Conservation (phyloP, 176 grass and related monocot species). For the Poa pratensis region DNA sequence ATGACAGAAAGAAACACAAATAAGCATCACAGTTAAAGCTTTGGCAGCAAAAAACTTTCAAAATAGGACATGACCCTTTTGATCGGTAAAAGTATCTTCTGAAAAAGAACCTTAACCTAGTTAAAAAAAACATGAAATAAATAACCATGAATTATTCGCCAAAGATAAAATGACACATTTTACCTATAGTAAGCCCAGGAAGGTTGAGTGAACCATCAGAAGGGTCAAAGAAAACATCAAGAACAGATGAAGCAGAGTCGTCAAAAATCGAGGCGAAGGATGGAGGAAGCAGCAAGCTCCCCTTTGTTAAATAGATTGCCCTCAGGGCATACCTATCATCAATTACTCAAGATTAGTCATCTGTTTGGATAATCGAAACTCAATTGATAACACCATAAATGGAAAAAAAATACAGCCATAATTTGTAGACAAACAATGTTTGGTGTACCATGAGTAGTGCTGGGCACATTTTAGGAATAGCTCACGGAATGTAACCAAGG, state of each 20-base stretch:
- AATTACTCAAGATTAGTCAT: constrained; percentile 39
- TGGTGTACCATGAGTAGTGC: constrained; percentile 78
- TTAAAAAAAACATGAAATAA: constrained; percentile 21
- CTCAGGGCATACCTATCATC: constrained; percentile 76
- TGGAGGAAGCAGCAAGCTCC: constrained; percentile 83
- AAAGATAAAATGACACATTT: constrained; percentile 27
- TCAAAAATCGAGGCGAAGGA: constrained; percentile 92
- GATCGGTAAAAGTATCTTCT: constrained; percentile 25
- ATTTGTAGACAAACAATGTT: constrained; percentile 24
- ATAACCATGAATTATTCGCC: background rate
- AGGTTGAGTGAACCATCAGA: constrained; percentile 79
- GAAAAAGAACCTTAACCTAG: constrained; percentile 20
- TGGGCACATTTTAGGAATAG: constrained; percentile 86
- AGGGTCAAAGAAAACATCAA: constrained; percentile 97
- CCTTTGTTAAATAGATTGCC: constrained; percentile 80
- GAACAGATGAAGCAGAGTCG: constrained; percentile 83
- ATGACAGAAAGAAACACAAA: background rate
- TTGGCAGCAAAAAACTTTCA: constrained; percentile 29
- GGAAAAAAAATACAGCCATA: constrained; percentile 14
- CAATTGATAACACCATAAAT: constrained; percentile 26
- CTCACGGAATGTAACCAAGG: constrained; percentile 86
- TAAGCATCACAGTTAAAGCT: constrained; percentile 33
- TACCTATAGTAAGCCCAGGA: constrained; percentile 89
- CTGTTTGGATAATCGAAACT: constrained; percentile 12
- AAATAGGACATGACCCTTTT: constrained; percentile 17